These are phyloP conservation scores for Rubus idaeus DNA, from an alignment of 306 rosid species.

Conservation along the genomic window DNA sequence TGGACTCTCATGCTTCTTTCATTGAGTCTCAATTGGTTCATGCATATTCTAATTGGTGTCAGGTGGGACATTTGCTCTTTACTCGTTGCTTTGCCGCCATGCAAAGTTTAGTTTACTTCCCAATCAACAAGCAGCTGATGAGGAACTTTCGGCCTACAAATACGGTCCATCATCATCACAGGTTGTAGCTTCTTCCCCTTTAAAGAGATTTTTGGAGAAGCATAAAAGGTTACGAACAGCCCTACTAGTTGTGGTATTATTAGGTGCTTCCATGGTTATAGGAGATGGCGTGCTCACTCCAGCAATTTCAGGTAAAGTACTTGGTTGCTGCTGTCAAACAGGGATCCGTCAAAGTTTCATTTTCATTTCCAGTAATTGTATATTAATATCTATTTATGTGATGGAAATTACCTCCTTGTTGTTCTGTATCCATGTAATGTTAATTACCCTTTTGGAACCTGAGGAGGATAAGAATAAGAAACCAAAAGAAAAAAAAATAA, in stretches of 20 bases:
- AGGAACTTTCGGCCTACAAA: constrained; percentile 73
- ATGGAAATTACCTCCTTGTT: neutral
- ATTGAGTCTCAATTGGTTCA: constrained; percentile 18
- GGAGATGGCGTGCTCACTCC: constrained; percentile 94
- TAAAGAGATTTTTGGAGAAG: constrained; percentile 76
- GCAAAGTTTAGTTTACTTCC: constrained; percentile 85
- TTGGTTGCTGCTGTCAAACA: neutral
- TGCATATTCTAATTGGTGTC: constrained; percentile 27
- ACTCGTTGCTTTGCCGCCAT: constrained; percentile 81
- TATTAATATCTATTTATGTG: neutral
- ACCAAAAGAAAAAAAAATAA: too few relatives aligned
- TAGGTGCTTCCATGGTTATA: constrained; percentile 89
- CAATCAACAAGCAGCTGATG: constrained; percentile 90
- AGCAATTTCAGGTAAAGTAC: constrained; percentile 73
- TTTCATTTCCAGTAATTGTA: neutral
- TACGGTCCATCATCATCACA: constrained; percentile 78
- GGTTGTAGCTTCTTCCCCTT: constrained; percentile 41
- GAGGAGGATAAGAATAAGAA: too few relatives aligned
- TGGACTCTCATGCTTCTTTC: neutral
- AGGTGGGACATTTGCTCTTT: constrained; percentile 93
- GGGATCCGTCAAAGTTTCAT: neutral
- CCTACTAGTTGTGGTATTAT: constrained; percentile 64
- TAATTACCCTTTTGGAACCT: neutral
- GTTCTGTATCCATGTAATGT: neutral
- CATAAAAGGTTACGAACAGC: constrained; percentile 69